A percentile compares a stretch with the other conserved stretches of the same genome.
Conservation (phyloP, 2,329 filamentous ascomycete species). For the Colletotrichum tropicale region DNA sequence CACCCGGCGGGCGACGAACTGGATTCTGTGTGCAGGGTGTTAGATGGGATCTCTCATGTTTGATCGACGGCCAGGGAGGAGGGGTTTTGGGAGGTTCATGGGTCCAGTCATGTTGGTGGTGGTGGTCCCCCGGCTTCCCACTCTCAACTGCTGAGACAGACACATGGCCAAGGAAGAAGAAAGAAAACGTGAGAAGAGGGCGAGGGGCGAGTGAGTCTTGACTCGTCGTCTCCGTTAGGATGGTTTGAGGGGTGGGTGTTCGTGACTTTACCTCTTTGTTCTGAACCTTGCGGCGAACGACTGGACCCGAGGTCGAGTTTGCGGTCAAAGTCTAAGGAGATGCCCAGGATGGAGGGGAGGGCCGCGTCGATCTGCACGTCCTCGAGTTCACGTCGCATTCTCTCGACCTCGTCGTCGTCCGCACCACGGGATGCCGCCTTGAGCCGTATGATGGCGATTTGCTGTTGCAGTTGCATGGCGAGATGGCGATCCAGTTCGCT, state of each 20-base stretch:
- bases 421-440: not conserved
- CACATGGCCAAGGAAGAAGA: not conserved
- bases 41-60: not conserved
- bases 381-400: conserved; percentile 2
- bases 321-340: conserved; percentile 9
- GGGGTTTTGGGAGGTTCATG: not conserved
- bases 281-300: not conserved
- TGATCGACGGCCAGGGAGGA: conserved; percentile 1
- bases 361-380: conserved; percentile 10
- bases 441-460: conserved; percentile 1
- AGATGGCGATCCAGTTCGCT: conserved; percentile 5
- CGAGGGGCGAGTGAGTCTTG: not conserved
- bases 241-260: not conserved
- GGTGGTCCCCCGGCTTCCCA: not conserved
- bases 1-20: not conserved
- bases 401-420: not conserved
- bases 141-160: not conserved
- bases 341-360: not conserved
- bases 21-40: not conserved
- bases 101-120: not conserved
- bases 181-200: not conserved
- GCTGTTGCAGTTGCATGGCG: conserved; percentile 12
- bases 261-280: not conserved
- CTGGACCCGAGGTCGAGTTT: conserved; percentile 3
- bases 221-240: not conserved